phyloP scores from a whole-genome alignment of 1,284 basidiomycete genomes.

The Pascua sp. region DNA sequence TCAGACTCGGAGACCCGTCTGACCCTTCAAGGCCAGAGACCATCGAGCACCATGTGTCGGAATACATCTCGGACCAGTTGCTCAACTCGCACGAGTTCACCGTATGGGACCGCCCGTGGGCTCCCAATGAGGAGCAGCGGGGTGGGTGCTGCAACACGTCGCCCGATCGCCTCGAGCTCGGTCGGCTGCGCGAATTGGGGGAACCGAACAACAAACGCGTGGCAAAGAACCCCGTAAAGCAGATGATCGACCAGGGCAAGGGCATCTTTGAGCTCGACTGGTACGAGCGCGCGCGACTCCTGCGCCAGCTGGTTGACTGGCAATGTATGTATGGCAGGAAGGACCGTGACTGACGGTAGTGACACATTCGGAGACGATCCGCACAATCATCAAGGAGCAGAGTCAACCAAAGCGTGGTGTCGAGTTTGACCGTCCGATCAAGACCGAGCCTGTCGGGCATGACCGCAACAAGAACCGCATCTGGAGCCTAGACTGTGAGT shows the following conservation, averaged over 20 bases:
- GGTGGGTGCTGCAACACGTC: constrained; percentile 32
- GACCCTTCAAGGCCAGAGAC: constrained; percentile 12
- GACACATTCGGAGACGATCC: constrained; percentile 34
- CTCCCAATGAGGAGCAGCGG: constrained; percentile 40
- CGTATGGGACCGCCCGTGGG: constrained; percentile 45
- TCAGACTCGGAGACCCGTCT: neutral
- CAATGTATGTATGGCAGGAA: constrained; percentile 25
- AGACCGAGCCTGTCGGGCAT: constrained; percentile 34
- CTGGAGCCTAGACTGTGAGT: constrained; percentile 47
- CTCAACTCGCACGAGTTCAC: constrained; percentile 38
- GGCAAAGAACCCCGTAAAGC: constrained; percentile 31
- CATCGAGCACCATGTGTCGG: constrained; percentile 37
- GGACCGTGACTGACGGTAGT: constrained; percentile 21
- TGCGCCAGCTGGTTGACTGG: constrained; percentile 50
- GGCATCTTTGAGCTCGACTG: constrained; percentile 45
- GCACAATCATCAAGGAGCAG: constrained; percentile 36
- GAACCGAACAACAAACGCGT: constrained; percentile 28
- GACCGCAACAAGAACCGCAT: constrained; percentile 43
- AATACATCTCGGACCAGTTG: constrained; percentile 38
- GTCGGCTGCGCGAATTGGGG: constrained; percentile 31
- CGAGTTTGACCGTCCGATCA: constrained; percentile 5
- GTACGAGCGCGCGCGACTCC: constrained; percentile 35
- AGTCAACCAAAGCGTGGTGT: constrained; percentile 7
- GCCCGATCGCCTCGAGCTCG: constrained; percentile 26
- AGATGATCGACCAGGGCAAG: constrained; percentile 29